Evolutionary conservation across 257 asterid genomes (phyloP).

Genomic region (Scutellaria minor): DNA sequence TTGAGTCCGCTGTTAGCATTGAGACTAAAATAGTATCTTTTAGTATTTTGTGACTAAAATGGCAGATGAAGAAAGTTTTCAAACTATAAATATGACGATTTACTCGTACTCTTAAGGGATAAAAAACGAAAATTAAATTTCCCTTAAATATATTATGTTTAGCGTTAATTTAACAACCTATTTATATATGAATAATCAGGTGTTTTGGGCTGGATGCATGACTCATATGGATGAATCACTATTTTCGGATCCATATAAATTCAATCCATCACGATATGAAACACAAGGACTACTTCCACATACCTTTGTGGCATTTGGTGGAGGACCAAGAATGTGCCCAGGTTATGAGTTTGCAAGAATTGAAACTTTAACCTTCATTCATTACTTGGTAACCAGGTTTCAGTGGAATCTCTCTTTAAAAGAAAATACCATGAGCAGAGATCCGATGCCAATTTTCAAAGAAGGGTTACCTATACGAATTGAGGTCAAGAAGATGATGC

Average conservation of each 20-base stretch:
- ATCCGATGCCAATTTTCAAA: slow-evolving; percentile 35
- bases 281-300: background rate
- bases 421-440: slow-evolving; percentile 26
- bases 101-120: no score
- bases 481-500: background rate
- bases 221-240: slow-evolving; percentile 31
- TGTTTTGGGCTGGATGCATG: slow-evolving; percentile 29
- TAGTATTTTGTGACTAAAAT: no score
- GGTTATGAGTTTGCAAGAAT: slow-evolving; percentile 30
- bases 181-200: background rate
- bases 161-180: no score
- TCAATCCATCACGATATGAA: slow-evolving; percentile 25
- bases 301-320: slow-evolving; percentile 30
- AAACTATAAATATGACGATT: no score
- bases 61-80: no score
- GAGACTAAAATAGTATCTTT: no score
- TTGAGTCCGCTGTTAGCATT: no score
- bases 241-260: slow-evolving; percentile 30
- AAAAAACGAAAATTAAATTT: no score
- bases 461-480: slow-evolving; percentile 28
- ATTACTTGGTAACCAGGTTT: slow-evolving; percentile 33
- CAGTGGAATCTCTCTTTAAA: slow-evolving; percentile 29
- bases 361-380: slow-evolving; percentile 21
- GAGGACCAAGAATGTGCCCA: slow-evolving; percentile 31
- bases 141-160: no score